Evolutionary conservation across 768 basidiomycete species (phyloP).

Genomic region (Russula brevipes): DNA sequence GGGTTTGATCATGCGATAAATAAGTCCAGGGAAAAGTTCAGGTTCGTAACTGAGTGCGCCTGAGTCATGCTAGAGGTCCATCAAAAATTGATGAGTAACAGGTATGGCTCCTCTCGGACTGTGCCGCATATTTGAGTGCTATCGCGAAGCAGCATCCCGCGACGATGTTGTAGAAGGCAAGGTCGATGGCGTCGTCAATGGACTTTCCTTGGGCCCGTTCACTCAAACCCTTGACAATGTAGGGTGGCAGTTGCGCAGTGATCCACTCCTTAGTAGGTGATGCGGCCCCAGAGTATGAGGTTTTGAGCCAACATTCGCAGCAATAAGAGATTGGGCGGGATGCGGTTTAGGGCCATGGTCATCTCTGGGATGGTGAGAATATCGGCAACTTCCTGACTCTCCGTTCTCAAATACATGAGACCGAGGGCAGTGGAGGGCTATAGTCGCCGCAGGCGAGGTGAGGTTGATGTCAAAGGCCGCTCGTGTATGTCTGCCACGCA

Average conservation of each 20-base stretch:
- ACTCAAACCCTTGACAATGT: slow-evolving; percentile 59
- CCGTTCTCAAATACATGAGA: slow-evolving; percentile 87
- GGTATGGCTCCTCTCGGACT: slow-evolving; percentile 83
- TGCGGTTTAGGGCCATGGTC: slow-evolving; percentile 68
- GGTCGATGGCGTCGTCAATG: slow-evolving; percentile 68
- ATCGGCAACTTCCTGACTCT: slow-evolving; percentile 79
- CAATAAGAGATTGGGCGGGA: slow-evolving; percentile 85
- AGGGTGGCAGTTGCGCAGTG: slow-evolving; percentile 57
- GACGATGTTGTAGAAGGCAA: slow-evolving; percentile 89
- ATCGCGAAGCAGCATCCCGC: slow-evolving; percentile 89
- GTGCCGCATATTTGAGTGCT: slow-evolving; percentile 90
- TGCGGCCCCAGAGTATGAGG: slow-evolving; percentile 82
- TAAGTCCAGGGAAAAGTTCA: slow-evolving; percentile 46
- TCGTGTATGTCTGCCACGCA: slow-evolving; percentile 36
- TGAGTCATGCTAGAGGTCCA: no score
- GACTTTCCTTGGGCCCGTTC: slow-evolving; percentile 42
- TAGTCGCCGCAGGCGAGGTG: slow-evolving; percentile 86
- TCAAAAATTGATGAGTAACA: slow-evolving; percentile 60
- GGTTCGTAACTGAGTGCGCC: no score
- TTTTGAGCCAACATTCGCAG: slow-evolving; percentile 70
- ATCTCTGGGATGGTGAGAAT: slow-evolving; percentile 81
- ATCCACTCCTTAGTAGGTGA: slow-evolving; percentile 76
- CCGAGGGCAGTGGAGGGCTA: slow-evolving; percentile 59
- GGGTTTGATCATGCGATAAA: slow-evolving; percentile 98
- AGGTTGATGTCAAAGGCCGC: slow-evolving; percentile 76